phyloP scores from a whole-genome alignment of 306 rosid species.

The Begonia fuchsioides region DNA sequence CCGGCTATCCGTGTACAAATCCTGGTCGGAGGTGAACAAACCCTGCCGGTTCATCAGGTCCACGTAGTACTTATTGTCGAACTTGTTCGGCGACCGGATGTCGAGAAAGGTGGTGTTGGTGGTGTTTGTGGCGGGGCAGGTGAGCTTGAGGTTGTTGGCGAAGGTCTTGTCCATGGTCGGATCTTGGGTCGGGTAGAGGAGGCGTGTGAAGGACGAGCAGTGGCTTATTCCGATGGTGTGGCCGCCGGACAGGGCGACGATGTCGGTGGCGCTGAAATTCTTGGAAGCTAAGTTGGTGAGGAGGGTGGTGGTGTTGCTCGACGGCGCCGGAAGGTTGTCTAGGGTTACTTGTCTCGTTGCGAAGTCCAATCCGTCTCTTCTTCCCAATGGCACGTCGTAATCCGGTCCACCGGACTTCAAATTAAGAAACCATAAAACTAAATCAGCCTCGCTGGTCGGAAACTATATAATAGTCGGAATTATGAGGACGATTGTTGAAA shows the following conservation, averaged over 20 bases:
- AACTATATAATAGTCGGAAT: neutral
- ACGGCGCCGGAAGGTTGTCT: conserved; percentile 24
- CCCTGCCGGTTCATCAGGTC: conserved; percentile 48
- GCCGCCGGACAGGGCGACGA: conserved; percentile 46
- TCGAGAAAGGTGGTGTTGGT: conserved; percentile 23
- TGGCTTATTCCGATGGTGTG: conserved; percentile 52
- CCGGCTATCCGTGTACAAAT: conserved; percentile 14
- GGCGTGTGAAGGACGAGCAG: conserved; percentile 21
- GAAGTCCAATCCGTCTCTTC: conserved; percentile 30
- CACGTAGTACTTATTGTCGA: conserved; percentile 47
- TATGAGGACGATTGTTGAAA: neutral
- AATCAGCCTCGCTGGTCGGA: neutral
- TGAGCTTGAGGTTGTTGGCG: conserved; percentile 23
- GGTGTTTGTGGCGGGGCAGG: conserved; percentile 15
- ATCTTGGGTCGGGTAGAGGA: conserved; percentile 37
- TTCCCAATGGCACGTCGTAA: conserved; percentile 43
- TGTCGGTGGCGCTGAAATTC: conserved; percentile 26
- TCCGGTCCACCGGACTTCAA: conserved; percentile 63
- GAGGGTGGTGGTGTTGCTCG: conserved; percentile 12
- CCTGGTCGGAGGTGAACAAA: conserved; percentile 53
- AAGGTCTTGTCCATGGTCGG: conserved; percentile 37
- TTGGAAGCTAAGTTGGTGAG: conserved; percentile 14
- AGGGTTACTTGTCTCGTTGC: conserved; percentile 16
- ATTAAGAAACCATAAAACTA: neutral
- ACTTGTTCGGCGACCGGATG: conserved; percentile 28